A percentile compares a stretch with the other conserved stretches of the same genome.
phyloP scores from a whole-genome alignment of 495 filamentous ascomycete genomes.

The Penicillium herquei region DNA sequence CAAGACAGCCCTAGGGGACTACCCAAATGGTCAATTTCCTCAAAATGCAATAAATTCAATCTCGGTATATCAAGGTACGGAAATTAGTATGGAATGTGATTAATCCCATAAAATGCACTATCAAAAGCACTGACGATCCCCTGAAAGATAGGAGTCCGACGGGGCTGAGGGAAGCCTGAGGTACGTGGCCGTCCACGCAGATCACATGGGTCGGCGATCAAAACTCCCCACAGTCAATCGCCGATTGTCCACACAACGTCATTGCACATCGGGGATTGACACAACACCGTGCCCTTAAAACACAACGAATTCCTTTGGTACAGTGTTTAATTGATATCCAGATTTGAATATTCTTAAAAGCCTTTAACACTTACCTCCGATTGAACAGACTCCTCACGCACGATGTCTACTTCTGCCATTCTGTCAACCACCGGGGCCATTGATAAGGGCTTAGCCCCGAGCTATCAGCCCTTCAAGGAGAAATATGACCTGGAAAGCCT shows the following conservation, averaged over 20 bases:
- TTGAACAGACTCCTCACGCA: not conserved
- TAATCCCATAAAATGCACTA: no score
- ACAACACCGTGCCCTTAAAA: not conserved
- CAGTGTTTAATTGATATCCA: not conserved
- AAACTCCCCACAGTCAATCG: slow-evolving; percentile 6
- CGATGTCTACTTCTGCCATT: slow-evolving; percentile 15
- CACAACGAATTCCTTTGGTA: slow-evolving; percentile 4
- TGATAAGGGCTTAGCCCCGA: slow-evolving; percentile 17
- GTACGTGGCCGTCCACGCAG: not conserved
- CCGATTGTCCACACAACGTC: slow-evolving; percentile 15
- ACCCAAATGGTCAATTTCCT: no score
- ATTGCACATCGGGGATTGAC: slow-evolving; percentile 15
- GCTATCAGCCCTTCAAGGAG: slow-evolving; percentile 19
- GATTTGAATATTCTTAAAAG: not conserved
- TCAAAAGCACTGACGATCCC: no score
- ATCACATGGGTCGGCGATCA: slow-evolving; percentile 3
- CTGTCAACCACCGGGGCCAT: slow-evolving; percentile 8
- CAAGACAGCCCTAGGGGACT: no score
- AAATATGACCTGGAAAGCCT: slow-evolving; percentile 29
- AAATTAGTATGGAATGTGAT: no score
- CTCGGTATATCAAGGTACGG: no score
- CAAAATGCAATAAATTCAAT: no score
- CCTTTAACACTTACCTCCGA: not conserved
- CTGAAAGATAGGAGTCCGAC: not conserved
- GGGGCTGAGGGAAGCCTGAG: not conserved